Evolutionary conservation across 495 filamentous ascomycete genomes (phyloP), one percentile per base, ranked within the genome.

Genomic region (Hypoxylon perforatum): DNA sequence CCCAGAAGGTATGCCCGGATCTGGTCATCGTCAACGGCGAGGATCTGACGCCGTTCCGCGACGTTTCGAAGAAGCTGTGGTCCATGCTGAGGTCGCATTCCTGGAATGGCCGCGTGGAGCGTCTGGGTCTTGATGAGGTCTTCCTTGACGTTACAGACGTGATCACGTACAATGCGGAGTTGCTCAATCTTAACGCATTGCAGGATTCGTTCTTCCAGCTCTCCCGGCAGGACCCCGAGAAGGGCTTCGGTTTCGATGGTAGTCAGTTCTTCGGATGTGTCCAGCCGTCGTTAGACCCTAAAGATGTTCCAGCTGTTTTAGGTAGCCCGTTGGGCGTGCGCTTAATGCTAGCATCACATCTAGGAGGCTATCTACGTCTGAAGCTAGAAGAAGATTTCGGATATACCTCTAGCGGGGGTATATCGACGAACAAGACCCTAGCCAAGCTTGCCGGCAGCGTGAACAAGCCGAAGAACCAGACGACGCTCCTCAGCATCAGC

Each of bases 381-480:
- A 84, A 84, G 61, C 82, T 98, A 7, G 91, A 95, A 53, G 79
- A 89, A 42, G 81, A 91, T n/a, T 89, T 88, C 66, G 92, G 92
- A 3, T 96, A 93, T 76, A 95, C 92, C 5, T 88, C 88, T 36
- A 91, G 93, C 0, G 92, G 91, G n/a, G 94, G 94, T 9, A 87
- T 97, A 2, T 88, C 92, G 1, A 96, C 92, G 4, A 92, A 88
- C 47, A 97, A 97, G 74, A 71, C 93, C 2, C 81, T 94, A 23
- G 87, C 91, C 28, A 98, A 98, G 73, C 80, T 98, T 23, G 91
- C 88, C 21, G 94, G 94, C 17, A 92, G 86, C 78, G 77, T 89
- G 41, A 86, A 97, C 72, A 97, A 97, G 76, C 94, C 94, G 0
- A 88, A 89, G 46, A 88, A 85, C 53, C 94, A 96, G 72, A 97